Base-by-base conservation (phyloP, 768 basidiomycete species). In the Suillus plorans region DNA sequence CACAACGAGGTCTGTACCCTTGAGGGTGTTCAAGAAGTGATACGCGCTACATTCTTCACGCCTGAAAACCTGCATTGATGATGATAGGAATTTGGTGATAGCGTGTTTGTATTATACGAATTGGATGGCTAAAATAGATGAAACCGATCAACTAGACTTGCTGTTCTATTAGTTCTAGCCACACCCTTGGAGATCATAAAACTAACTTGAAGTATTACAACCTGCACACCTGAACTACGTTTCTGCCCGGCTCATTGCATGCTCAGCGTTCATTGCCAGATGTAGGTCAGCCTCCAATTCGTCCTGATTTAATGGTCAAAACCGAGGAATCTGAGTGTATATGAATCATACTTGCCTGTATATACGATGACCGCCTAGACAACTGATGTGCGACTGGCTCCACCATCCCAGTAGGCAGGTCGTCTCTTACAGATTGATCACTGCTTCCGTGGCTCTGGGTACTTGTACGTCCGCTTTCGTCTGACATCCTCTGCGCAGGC, bases 11-110 rank as follows among this genome's bases (percentile, higher is more conserved):
- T 91, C 55, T 86, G 85, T 14, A 74, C 82, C 3, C 76, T 86
- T 39, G 89, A 92, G 66, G 90, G 90, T 9, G 84, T 91, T 25
- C 89, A 92, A 67, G 89, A 91, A 73, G 77, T 84, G 14, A 82
- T 87, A 25, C 72, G 75, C 42, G 18, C 2, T 20, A 59, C 28
- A 18, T 59, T 59, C 28, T 59, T 59, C 41, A 28, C 41, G 20
- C 42, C 25, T 20, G 42, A 28, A 42, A 18, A 12, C 28, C 28
- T 59, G 58, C 25, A 1, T 42, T 42, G 12, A 42, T 25, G 7
- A 20, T 8, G 10, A 58, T 58, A 18, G n/a, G n/a, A 47, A 14
- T 50, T 50, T 25, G 22, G 6, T 2, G 22, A 6, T 25, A 25
- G 22, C 25, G 13, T 50, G 28, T 50, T 50, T 28, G 25, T 50